Evolutionary conservation across 2,329 filamentous ascomycete genomes (phyloP).

Genomic region (Claviceps sp.): DNA sequence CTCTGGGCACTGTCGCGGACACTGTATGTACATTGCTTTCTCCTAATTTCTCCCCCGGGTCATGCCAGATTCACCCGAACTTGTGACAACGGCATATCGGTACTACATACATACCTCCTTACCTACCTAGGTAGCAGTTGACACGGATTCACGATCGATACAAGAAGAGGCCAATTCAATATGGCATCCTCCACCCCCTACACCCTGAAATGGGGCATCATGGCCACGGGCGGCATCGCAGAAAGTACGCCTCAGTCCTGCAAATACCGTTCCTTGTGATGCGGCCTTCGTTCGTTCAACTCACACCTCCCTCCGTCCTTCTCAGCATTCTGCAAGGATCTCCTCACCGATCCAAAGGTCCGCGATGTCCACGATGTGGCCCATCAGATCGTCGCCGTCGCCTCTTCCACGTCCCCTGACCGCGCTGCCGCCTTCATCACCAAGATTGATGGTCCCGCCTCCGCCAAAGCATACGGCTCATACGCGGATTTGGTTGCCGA

Average conservation of each 20-base stretch:
- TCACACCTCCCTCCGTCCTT: not conserved
- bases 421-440: conserved; percentile 62
- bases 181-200: conserved; percentile 30
- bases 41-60: too few relatives aligned
- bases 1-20: too few relatives aligned
- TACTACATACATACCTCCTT: too few relatives aligned
- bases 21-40: too few relatives aligned
- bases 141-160: too few relatives aligned
- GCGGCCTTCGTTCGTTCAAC: too few relatives aligned
- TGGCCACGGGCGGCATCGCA: conserved; percentile 47
- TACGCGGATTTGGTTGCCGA: conserved; percentile 74
- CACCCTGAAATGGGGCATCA: conserved; percentile 44
- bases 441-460: conserved; percentile 52
- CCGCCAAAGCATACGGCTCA: conserved; percentile 61
- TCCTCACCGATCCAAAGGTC: conserved; percentile 57
- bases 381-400: conserved; percentile 67
- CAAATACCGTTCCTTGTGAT: too few relatives aligned
- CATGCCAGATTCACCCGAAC: too few relatives aligned
- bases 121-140: too few relatives aligned
- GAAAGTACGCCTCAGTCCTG: conserved; percentile 27
- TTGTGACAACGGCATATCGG: too few relatives aligned
- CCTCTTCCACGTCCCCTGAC: conserved; percentile 59
- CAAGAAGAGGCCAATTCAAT: conserved; percentile 5
- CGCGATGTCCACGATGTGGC: conserved; percentile 59
- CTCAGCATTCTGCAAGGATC: conserved; percentile 60